Evolutionary conservation across 305 asterid genomes (phyloP).

Genomic region (Fraxinus xanthoxyloides): DNA sequence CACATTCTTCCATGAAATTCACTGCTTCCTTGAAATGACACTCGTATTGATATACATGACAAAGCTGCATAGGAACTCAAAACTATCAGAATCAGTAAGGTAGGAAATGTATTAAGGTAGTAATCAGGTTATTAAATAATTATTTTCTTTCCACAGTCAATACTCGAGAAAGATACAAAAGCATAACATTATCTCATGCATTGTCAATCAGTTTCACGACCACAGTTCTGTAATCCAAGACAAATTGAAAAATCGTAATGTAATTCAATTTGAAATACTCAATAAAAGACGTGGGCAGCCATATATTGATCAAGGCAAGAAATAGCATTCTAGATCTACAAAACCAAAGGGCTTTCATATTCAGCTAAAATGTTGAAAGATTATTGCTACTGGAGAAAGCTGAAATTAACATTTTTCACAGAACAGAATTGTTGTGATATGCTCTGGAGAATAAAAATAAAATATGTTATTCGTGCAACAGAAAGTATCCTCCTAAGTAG

Average conservation of each 20-base stretch:
- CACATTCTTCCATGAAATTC: slow-evolving; percentile 76
- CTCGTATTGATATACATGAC: slow-evolving; percentile 85
- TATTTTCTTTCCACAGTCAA: neutral
- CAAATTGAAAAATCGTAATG: neutral
- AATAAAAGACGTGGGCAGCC: neutral
- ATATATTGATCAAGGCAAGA: neutral
- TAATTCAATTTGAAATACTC: neutral
- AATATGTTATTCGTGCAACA: neutral
- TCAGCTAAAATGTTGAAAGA: neutral
- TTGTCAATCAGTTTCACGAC: neutral
- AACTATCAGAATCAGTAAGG: slow-evolving; percentile 2
- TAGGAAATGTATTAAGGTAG: neutral
- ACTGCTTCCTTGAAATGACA: slow-evolving; percentile 96
- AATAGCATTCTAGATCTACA: neutral
- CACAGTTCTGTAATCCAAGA: neutral
- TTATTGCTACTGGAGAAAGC: neutral
- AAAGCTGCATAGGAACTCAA: slow-evolving; percentile 57
- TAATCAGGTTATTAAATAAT: neutral
- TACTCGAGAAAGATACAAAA: neutral
- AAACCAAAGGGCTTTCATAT: neutral
- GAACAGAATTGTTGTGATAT: neutral
- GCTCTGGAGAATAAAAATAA: neutral
- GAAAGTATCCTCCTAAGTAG: neutral
- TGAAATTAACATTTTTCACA: neutral
- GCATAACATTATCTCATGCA: neutral